Evolutionary conservation across 1,284 basidiomycete genomes (phyloP), one percentile per base, ranked within the genome.

Genomic region (Cystobasidium pallidum): DNA sequence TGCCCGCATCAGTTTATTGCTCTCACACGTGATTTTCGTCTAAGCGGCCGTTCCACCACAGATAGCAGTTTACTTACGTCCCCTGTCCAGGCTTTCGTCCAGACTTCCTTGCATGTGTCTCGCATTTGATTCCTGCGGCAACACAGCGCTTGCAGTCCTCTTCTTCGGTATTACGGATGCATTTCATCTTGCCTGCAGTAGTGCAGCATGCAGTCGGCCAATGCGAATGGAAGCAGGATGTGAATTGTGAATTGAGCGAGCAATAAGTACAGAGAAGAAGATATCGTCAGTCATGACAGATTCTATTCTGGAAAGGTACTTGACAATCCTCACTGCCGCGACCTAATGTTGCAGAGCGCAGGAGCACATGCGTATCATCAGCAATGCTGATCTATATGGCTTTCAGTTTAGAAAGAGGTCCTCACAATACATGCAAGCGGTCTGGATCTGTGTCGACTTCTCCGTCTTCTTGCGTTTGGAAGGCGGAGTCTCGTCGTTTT

Each of bases 181-280:
- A 66, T 66, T 66, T 66, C 64, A 66, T 66, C 28, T 66, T 66
- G 49, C 64, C 64, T 66, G n/a, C n/a, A n/a, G n/a, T n/a, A n/a
- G n/a, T n/a, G n/a, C n/a, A n/a, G n/a, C n/a, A n/a, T n/a, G n/a
- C n/a, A n/a, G n/a, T n/a, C n/a, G n/a, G n/a, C n/a, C n/a, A n/a
- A n/a, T n/a, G n/a, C n/a, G n/a, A n/a, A n/a, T n/a, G n/a, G n/a
- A n/a, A n/a, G n/a, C n/a, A n/a, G n/a, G n/a, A n/a, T n/a, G n/a
- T n/a, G n/a, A n/a, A n/a, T n/a, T n/a, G n/a, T n/a, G n/a, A n/a
- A n/a, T n/a, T n/a, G n/a, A n/a, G n/a, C n/a, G n/a, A n/a, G n/a
- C n/a, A n/a, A n/a, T n/a, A n/a, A n/a, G n/a, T n/a, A n/a, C n/a
- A n/a, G n/a, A n/a, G n/a, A n/a, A n/a, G n/a, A n/a, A n/a, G n/a